Evolutionary conservation across 164 flowering plant species (phyloP).

Genomic region (Paratinospora sagittata): DNA sequence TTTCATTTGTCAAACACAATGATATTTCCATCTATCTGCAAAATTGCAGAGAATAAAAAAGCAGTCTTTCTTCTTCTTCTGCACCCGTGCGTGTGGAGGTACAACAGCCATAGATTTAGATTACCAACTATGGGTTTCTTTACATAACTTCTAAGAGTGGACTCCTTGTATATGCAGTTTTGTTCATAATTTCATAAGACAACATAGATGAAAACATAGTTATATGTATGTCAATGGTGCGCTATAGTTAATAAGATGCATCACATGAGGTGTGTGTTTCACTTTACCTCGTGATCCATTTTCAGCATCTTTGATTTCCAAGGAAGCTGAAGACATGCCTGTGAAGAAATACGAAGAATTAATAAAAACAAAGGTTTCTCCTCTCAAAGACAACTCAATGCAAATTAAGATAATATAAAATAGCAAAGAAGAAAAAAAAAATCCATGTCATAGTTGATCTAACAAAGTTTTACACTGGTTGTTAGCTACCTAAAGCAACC

Average conservation of each 20-base stretch:
- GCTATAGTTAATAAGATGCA: background rate
- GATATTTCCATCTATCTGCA: background rate
- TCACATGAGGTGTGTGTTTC: background rate
- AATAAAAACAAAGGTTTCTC: background rate
- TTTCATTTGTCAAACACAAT: background rate
- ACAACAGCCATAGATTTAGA: background rate
- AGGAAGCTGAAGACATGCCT: conserved; percentile 92
- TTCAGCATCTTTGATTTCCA: conserved; percentile 67
- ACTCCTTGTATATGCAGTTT: conserved; percentile 2
- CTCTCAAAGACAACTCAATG: background rate
- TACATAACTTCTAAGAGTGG: background rate
- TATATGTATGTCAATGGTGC: background rate
- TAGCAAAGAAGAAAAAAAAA: background rate
- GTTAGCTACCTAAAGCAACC: too few relatives aligned
- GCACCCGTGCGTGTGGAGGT: too few relatives aligned
- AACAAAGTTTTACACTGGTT: too few relatives aligned
- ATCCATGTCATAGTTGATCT: too few relatives aligned
- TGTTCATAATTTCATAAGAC: background rate
- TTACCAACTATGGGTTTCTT: background rate
- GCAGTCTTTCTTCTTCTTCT: too few relatives aligned
- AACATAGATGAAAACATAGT: background rate
- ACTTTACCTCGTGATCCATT: conserved; percentile 44
- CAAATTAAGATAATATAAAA: background rate
- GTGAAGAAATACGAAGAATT: conserved; percentile 15
- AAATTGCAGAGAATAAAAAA: background rate